Percentiles rank a stretch among this genome's conserved stretches.
These are phyloP conservation scores for Musa itinerans DNA, from an alignment of 176 grass and related monocot species.

Conservation along the genomic window DNA sequence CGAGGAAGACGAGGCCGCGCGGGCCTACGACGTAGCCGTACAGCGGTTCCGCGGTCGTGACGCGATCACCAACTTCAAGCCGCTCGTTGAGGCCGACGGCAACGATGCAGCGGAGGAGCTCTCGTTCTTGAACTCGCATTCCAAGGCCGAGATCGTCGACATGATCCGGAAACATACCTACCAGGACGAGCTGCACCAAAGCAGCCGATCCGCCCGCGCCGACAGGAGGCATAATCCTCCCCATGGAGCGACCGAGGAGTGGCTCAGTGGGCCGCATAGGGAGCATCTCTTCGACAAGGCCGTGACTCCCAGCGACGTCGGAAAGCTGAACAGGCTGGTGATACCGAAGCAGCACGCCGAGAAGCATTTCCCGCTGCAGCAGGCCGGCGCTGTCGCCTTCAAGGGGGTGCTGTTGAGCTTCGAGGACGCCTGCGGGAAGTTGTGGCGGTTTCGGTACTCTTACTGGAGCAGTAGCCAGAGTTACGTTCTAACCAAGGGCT, in stretches of 20 bases:
- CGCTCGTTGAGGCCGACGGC: background rate
- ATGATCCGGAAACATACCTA: slow-evolving; percentile 8
- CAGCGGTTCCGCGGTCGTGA: slow-evolving; percentile 10
- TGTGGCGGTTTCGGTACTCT: slow-evolving; percentile 8
- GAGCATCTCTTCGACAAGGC: background rate
- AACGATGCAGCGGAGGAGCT: background rate
- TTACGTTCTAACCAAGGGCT: slow-evolving; percentile 14
- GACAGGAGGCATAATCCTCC: background rate
- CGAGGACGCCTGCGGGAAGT: background rate
- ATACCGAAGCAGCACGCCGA: slow-evolving; percentile 10
- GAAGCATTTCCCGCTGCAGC: slow-evolving; percentile 8
- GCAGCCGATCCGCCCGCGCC: background rate
- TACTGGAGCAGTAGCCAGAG: slow-evolving; percentile 14
- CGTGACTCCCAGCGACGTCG: slow-evolving; percentile 3
- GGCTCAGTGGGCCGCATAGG: background rate
- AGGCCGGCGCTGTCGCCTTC: background rate
- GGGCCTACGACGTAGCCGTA: slow-evolving; percentile 8
- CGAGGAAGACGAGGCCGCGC: background rate
- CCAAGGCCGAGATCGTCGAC: slow-evolving; percentile 12
- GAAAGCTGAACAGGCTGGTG: slow-evolving; percentile 10
- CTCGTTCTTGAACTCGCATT: background rate
- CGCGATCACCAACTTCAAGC: slow-evolving; percentile 5
- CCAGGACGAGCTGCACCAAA: slow-evolving; percentile 5
- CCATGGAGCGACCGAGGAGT: background rate
- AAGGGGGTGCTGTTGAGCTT: background rate